A percentile compares a stretch with the other conserved stretches of the same genome.
Conservation (phyloP, 805 yeast species). For the Wickerhamomyces pijperi region DNA sequence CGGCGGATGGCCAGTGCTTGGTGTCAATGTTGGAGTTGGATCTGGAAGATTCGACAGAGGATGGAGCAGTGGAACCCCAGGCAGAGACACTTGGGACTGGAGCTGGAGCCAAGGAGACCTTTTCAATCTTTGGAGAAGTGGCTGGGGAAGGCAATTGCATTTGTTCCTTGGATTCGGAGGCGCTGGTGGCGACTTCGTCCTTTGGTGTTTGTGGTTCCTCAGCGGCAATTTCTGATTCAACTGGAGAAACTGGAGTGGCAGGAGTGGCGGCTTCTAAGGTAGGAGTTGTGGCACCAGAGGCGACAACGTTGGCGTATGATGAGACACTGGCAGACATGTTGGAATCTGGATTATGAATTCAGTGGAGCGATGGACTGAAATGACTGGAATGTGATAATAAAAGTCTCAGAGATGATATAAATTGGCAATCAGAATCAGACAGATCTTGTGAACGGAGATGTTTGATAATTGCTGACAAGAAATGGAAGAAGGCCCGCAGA, state of each 20-base stretch:
- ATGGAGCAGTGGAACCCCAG: constrained; percentile 35
- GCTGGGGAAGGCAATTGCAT: constrained; percentile 19
- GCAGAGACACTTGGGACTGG: constrained; percentile 52
- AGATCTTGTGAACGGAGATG: too few species aligned
- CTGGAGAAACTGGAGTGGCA: constrained; percentile 4
- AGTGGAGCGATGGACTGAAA: too few species aligned
- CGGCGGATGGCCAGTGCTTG: constrained; percentile 27
- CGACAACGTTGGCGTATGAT: constrained; percentile 19
- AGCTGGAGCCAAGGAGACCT: constrained; percentile 41
- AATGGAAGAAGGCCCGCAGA: too few species aligned
- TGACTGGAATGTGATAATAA: too few species aligned
- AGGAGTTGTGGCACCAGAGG: constrained; percentile 15
- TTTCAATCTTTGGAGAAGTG: constrained; percentile 15
- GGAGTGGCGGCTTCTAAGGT: constrained; percentile 6
- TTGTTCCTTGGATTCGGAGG: constrained; percentile 4
- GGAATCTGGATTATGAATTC: too few species aligned
- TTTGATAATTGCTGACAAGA: too few species aligned
- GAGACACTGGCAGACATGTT: constrained; percentile 13
- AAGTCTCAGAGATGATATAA: too few species aligned
- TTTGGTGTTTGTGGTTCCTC: not conserved
- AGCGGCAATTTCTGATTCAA: not conserved
- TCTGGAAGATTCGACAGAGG: constrained; percentile 17
- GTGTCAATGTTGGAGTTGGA: constrained; percentile 16
- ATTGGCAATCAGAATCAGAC: too few species aligned
- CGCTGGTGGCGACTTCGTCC: constrained; percentile 3